These are phyloP conservation scores for Vicia faba DNA, from an alignment of 306 rosid species.

Conservation along the genomic window DNA sequence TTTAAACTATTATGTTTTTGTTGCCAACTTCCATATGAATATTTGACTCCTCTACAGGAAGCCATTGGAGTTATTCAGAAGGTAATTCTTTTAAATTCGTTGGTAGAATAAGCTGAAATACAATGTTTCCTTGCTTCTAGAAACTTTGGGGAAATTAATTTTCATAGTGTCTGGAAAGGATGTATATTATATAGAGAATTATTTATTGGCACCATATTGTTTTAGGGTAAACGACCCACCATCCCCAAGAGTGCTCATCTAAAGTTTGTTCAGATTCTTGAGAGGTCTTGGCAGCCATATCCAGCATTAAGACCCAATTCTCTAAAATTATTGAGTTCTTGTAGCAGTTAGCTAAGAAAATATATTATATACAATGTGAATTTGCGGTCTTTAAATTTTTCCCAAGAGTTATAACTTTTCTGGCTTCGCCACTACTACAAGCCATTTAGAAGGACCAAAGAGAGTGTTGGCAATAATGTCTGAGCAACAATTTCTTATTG, in stretches of 20 bases:
- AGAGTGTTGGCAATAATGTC: no score
- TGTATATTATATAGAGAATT: neutral
- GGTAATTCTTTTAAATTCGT: slow-evolving; percentile 48
- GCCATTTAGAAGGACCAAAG: no score
- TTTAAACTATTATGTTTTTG: slow-evolving; percentile 24
- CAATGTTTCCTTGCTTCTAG: slow-evolving; percentile 19
- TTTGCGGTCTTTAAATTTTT: no score
- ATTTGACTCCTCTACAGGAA: slow-evolving; percentile 92
- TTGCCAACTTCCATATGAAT: slow-evolving; percentile 90
- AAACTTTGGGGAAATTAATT: neutral
- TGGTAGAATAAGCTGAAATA: slow-evolving; percentile 28
- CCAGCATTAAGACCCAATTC: slow-evolving; percentile 82
- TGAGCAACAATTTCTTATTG: no score
- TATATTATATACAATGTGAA: no score
- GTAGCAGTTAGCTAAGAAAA: slow-evolving; percentile 72
- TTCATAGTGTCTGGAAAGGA: slow-evolving; percentile 12
- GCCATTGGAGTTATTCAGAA: slow-evolving; percentile 96
- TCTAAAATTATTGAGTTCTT: slow-evolving; percentile 70
- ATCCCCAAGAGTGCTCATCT: slow-evolving; percentile 85
- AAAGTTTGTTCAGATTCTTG: slow-evolving; percentile 76
- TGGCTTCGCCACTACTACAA: no score
- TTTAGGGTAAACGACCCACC: slow-evolving; percentile 82
- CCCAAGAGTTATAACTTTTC: no score
- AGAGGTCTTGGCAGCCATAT: slow-evolving; percentile 91
- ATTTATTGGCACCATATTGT: slow-evolving; percentile 6